A percentile compares a stretch with the other conserved stretches of the same genome.
phyloP scores from a whole-genome alignment of 2,329 filamentous ascomycete genomes.

The Xenosphaeropsis pyriputrescens region DNA sequence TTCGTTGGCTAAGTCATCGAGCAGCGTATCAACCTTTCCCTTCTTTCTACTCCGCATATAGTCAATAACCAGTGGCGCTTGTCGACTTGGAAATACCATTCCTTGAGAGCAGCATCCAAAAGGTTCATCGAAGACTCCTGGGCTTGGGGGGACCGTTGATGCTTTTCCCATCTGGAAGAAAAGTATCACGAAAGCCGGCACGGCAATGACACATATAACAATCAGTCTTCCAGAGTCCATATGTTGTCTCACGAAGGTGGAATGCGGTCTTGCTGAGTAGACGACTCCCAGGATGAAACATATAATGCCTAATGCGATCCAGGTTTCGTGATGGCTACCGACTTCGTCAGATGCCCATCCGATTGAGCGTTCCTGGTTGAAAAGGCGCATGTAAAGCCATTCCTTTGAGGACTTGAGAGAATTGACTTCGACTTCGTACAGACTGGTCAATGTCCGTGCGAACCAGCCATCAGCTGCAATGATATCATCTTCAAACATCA shows the following conservation, averaged over 20 bases:
- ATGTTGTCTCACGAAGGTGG: background rate
- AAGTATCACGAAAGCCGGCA: slow-evolving; percentile 5
- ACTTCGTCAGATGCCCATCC: slow-evolving; percentile 1
- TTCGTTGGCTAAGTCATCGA: background rate
- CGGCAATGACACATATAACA: slow-evolving; percentile 2
- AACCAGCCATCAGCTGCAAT: slow-evolving; percentile 22
- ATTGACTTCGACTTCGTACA: slow-evolving; percentile 3
- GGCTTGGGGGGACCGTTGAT: slow-evolving; percentile 4
- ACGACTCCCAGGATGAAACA: background rate
- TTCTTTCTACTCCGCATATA: too few relatives aligned
- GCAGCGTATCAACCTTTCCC: background rate
- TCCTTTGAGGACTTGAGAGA: slow-evolving; percentile 2
- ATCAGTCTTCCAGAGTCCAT: background rate
- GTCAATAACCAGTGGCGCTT: too few relatives aligned
- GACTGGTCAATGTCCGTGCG: slow-evolving; percentile 11
- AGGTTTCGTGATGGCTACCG: too few relatives aligned
- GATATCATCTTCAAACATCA: slow-evolving; percentile 22
- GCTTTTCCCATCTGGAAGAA: slow-evolving; percentile 8
- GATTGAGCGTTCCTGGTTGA: slow-evolving; percentile 8
- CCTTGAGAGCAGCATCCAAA: slow-evolving; percentile 9
- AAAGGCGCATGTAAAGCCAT: slow-evolving; percentile 11
- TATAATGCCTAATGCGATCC: background rate
- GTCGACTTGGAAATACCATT: slow-evolving; percentile 5
- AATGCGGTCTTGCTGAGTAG: background rate
- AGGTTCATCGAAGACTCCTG: slow-evolving; percentile 5